Evolutionary conservation across 345 rosid genomes (phyloP).

Genomic region (Gossypium mustelinum): DNA sequence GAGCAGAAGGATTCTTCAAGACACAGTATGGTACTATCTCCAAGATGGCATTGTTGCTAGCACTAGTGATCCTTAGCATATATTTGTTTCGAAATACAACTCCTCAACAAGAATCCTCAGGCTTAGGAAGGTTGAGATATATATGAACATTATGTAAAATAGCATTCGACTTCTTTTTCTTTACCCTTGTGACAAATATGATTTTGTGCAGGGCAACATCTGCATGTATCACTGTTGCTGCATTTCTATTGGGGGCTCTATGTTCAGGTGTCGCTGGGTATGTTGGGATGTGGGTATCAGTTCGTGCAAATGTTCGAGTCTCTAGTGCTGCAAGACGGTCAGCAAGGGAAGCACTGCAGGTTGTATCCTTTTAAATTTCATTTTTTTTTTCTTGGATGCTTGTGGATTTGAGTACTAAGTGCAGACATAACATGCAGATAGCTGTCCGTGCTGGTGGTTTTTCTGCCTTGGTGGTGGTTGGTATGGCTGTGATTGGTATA

Average conservation of each 20-base stretch:
- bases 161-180: slow-evolving; percentile 11
- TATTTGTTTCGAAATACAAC: slow-evolving; percentile 81
- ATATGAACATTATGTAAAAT: neutral
- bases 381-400: slow-evolving; percentile 15
- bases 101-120: slow-evolving; percentile 97
- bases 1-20: slow-evolving; percentile 98
- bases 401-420: slow-evolving; percentile 25
- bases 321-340: slow-evolving; percentile 99
- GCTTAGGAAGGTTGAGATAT: slow-evolving; percentile 71
- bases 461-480: slow-evolving; percentile 97
- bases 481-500: slow-evolving; percentile 96
- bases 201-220: slow-evolving; percentile 58
- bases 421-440: slow-evolving; percentile 44
- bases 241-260: slow-evolving; percentile 91
- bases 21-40: slow-evolving; percentile 96
- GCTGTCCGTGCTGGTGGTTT: slow-evolving; percentile 99
- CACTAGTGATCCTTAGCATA: slow-evolving; percentile 76
- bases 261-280: slow-evolving; percentile 97
- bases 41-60: slow-evolving; percentile 92
- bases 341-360: slow-evolving; percentile 99
- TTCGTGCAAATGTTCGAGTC: slow-evolving; percentile 98
- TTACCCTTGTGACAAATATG: slow-evolving; percentile 14
- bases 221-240: slow-evolving; percentile 86
- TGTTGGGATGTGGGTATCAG: slow-evolving; percentile 99
- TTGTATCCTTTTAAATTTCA: slow-evolving; percentile 27